Evolutionary conservation across 805 yeast genomes (phyloP), one percentile per base, ranked within the genome.

Genomic region (Pichia sporocuriosa): DNA sequence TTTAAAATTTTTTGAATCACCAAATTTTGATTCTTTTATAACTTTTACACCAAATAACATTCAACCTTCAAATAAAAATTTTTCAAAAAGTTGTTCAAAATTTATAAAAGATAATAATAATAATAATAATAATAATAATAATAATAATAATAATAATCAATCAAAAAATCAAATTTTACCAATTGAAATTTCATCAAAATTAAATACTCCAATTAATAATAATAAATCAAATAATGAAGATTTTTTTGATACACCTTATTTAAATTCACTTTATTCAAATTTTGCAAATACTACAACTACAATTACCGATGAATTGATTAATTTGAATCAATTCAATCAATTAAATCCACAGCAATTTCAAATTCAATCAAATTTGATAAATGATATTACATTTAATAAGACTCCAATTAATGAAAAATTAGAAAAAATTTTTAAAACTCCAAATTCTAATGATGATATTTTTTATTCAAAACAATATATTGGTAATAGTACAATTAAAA

Each of bases 171-270:
- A 35, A 21, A 28, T 7, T 29, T 29, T 33, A 12, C 46, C 31
- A 22, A 21, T 20, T 25, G 42, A 39, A 20, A 22, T 32, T 13
- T 38, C 44, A 11, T 33, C 47, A 22, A 29, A 40, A 13, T 23
- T 42, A 17, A 27, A 32, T 15, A 46, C 46, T 1, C 49, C 46
- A 11, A 20, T 35, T 25, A 25, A 31, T 9, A 40, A 31, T 9
- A 40, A 34, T 20, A 46, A 42, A 34, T 43, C 49, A 16, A 32
- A 26, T 5, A 29, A 24, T 20, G 45, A 42, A 16, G 36, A 32
- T 13, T 20, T 43, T 5, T 46, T 46, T 16, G 50, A 46, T 32
- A 43, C 50, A 2, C 47, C 50, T 5, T 46, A 43, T 30, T 38
- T 46, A 22, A 43, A 46, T 20, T 40, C 26, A 11, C 21, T 46